Evolutionary conservation across 2,329 filamentous ascomycete genomes (phyloP).

Genomic region (Aspergillus cejpii): DNA sequence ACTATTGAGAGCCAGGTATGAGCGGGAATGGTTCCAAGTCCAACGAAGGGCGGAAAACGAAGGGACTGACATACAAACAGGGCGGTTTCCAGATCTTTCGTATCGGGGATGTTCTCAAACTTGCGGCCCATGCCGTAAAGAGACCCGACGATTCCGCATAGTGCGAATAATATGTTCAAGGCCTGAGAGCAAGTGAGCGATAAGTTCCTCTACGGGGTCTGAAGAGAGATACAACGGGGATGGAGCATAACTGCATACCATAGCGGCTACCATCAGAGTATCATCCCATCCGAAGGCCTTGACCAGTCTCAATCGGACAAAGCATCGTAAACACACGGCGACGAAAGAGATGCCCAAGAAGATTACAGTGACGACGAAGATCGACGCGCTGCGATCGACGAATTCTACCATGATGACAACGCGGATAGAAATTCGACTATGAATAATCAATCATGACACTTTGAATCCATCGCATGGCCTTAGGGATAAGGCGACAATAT

Average conservation of each 20-base stretch:
- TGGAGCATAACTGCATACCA: slow-evolving; percentile 22
- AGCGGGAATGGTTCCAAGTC: not conserved
- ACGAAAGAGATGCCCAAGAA: slow-evolving; percentile 31
- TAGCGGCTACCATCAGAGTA: slow-evolving; percentile 32
- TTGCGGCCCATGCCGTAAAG: slow-evolving; percentile 30
- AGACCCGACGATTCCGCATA: slow-evolving; percentile 32
- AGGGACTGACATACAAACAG: slow-evolving; percentile 27
- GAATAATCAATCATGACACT: slow-evolving; percentile 9
- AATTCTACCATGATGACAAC: slow-evolving; percentile 26
- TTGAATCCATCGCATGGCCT: slow-evolving; percentile 5
- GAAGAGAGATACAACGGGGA: not conserved
- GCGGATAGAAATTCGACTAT: slow-evolving; percentile 3
- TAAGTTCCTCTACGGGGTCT: not conserved
- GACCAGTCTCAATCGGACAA: slow-evolving; percentile 31
- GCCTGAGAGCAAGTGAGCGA: slow-evolving; percentile 15
- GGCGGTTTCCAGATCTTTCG: slow-evolving; percentile 24
- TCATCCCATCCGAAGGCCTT: slow-evolving; percentile 38
- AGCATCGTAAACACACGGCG: slow-evolving; percentile 32
- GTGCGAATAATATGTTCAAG: slow-evolving; percentile 31
- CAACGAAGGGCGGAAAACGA: not conserved
- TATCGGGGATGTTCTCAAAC: slow-evolving; percentile 10
- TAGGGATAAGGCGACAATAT: not conserved
- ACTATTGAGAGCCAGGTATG: slow-evolving; percentile 18
- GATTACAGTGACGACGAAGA: slow-evolving; percentile 30
- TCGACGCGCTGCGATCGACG: slow-evolving; percentile 28